Conservation (phyloP, 805 yeast genomes). For the Teunomyces atbi region DNA sequence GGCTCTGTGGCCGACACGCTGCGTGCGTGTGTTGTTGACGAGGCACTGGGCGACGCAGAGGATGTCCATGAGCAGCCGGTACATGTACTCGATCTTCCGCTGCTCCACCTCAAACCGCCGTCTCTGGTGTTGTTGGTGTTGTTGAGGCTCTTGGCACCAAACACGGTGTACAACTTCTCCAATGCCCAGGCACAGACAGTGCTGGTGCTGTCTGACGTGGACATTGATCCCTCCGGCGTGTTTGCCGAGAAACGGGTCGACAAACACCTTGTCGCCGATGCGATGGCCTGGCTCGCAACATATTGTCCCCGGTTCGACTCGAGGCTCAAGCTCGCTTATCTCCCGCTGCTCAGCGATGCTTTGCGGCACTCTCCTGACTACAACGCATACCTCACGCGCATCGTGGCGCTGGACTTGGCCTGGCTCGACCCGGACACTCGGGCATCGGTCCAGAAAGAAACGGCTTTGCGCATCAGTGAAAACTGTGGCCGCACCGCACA, state of each 20-base stretch:
- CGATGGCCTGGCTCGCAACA: constrained; percentile 45
- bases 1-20: not conserved
- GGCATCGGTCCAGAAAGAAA: constrained; percentile 47
- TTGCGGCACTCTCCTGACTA: constrained; percentile 33
- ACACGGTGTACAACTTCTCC: constrained; percentile 52
- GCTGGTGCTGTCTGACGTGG: not conserved
- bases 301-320: constrained; percentile 33
- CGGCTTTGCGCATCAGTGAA: constrained; percentile 70
- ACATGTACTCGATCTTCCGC: constrained; percentile 61
- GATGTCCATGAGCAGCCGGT: constrained; percentile 33
- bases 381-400: constrained; percentile 47
- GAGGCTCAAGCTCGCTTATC: constrained; percentile 16
- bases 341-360: constrained; percentile 27
- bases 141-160: constrained; percentile 49
- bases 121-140: constrained; percentile 41
- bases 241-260: constrained; percentile 36
- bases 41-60: constrained; percentile 5
- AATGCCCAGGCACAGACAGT: not conserved
- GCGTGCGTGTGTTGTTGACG: not conserved
- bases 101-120: constrained; percentile 47
- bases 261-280: constrained; percentile 15
- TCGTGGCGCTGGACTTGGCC: constrained; percentile 47
- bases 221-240: constrained; percentile 13
- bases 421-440: constrained; percentile 43
- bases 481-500: constrained; percentile 83